A percentile compares a stretch with the other conserved stretches of the same genome.
Evolutionary conservation across 768 basidiomycete genomes (phyloP).

Genomic region (Phanerochaete sordida): DNA sequence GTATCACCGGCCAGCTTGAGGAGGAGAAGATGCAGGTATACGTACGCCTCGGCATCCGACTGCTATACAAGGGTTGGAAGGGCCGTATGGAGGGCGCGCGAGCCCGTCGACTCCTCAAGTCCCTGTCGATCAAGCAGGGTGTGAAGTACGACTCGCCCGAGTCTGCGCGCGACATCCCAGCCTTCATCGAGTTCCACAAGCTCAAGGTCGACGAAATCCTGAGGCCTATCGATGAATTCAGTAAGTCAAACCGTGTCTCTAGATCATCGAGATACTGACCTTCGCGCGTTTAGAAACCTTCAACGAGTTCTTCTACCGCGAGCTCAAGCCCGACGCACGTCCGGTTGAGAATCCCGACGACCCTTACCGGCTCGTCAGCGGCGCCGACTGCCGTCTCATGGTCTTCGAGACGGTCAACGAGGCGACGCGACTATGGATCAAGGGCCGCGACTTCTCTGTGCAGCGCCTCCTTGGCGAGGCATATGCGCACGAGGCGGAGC

Average conservation of each 20-base stretch:
- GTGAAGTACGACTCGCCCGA: conserved; percentile 86
- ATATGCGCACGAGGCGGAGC: conserved; percentile 66
- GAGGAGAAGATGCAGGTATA: conserved; percentile 99
- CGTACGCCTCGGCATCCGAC: conserved; percentile 86
- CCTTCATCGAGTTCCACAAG: conserved; percentile 88
- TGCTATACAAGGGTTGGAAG: conserved; percentile 90
- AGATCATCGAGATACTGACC: neutral
- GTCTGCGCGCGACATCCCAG: conserved; percentile 78
- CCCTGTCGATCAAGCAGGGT: conserved; percentile 91
- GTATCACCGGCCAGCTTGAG: conserved; percentile 84
- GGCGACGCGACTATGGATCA: conserved; percentile 93
- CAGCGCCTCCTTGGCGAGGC: conserved; percentile 73
- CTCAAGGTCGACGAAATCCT: conserved; percentile 79
- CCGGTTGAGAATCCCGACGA: conserved; percentile 72
- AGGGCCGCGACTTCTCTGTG: conserved; percentile 91
- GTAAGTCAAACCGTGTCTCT: conserved; percentile 39
- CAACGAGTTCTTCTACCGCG: conserved; percentile 91
- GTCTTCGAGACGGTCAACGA: conserved; percentile 83
- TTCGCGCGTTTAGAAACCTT: conserved; percentile 61
- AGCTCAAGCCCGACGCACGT: conserved; percentile 80
- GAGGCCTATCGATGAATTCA: conserved; percentile 81
- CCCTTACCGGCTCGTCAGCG: conserved; percentile 74
- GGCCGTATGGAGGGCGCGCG: conserved; percentile 85
- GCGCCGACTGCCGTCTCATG: conserved; percentile 97
- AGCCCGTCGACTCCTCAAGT: conserved; percentile 81